phyloP scores from a whole-genome alignment of 768 basidiomycete species.

The Amanita pseudoporphyria region DNA sequence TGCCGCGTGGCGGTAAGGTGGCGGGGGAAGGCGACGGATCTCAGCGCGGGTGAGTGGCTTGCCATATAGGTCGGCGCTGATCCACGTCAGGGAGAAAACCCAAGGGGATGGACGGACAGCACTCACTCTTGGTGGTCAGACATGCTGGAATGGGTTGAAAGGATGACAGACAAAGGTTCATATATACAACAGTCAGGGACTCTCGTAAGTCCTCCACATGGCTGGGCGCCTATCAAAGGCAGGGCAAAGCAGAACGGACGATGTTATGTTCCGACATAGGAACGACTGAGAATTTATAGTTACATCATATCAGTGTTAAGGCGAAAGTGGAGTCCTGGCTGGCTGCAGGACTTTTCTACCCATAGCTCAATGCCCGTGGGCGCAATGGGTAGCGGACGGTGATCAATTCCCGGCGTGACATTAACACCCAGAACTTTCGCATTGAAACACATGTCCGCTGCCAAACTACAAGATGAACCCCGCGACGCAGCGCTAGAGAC shows the following conservation, averaged over 20 bases:
- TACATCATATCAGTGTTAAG: background rate
- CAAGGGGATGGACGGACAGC: background rate
- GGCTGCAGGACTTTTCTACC: too few relatives aligned
- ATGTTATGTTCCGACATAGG: too few relatives aligned
- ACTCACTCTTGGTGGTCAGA: background rate
- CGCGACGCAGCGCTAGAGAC: slow-evolving; percentile 56
- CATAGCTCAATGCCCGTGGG: too few relatives aligned
- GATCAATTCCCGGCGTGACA: too few relatives aligned
- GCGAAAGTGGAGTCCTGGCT: too few relatives aligned
- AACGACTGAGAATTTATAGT: background rate
- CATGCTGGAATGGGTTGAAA: background rate
- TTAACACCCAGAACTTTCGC: too few relatives aligned
- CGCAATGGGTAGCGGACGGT: too few relatives aligned
- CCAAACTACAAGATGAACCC: slow-evolving; percentile 36
- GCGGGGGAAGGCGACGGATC: slow-evolving; percentile 20
- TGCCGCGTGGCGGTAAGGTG: slow-evolving; percentile 36
- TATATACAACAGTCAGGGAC: background rate
- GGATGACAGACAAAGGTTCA: background rate
- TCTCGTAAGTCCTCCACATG: background rate
- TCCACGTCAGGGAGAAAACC: background rate
- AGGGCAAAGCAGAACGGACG: too few relatives aligned
- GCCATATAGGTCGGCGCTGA: background rate
- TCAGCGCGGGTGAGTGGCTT: too few relatives aligned
- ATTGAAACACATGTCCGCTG: background rate
- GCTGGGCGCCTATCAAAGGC: background rate